Evolutionary conservation across 208 protist genomes (phyloP), one percentile per base, ranked within the genome.

Genomic region (Acanthamoeba quina): DNA sequence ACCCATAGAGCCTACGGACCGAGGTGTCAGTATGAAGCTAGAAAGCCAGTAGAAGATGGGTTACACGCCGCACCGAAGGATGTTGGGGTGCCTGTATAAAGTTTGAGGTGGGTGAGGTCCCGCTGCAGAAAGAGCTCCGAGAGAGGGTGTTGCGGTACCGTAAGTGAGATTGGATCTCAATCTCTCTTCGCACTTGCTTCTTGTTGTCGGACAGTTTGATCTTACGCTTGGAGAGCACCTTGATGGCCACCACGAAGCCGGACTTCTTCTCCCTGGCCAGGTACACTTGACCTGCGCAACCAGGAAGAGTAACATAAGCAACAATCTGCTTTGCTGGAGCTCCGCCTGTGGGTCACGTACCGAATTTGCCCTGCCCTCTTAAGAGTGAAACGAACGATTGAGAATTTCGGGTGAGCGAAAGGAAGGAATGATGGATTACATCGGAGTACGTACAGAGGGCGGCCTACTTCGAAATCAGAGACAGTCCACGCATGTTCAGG

Each of bases 151-250:
- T 5, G 49, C 5, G 56, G 17, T 93, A 93, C 90, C 99, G 97
- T 19, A 99, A 97, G 97, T 99, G 98, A 54, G 99, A 99, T 90
- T 99, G 99, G 90, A 99, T 99, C 95, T 99, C 99, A 92, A 99
- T 99, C 96, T 99, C 99, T 54, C 99, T 97, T 10, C 99, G 96
- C 29, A 99, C 97, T 97, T 99, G 99, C 68, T 98, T 98, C 47
- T 99, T 98, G 68, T 99, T 98, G 54, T 98, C 97, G 49, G 98
- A 96, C 90, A 99, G 98, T 4, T 98, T 96, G 10, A 99, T 94
- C 95, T 99, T 98, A 83, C 97, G 97, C 90, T 99, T 98, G 82
- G 96, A 98, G 44, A 98, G 92, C 26, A 98, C 97, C 82, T 98
- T 99, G 49, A 99, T 97, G 2, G 99, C 99, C 11, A 99, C 98